phyloP scores from a whole-genome alignment of 768 basidiomycete genomes.

The Albatrellus ellisii region DNA sequence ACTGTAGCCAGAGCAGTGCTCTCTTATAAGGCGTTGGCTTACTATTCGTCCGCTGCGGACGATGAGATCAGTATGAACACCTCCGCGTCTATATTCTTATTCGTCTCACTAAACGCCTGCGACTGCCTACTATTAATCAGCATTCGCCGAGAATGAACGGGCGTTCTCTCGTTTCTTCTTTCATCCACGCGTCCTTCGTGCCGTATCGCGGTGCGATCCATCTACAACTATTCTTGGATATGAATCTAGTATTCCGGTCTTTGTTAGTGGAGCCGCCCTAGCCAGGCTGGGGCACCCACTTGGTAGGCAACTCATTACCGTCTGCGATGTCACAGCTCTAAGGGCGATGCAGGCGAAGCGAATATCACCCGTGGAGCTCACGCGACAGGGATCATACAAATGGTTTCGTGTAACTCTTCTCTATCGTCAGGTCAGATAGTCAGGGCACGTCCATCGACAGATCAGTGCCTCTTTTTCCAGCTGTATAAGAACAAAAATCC shows the following conservation, averaged over 20 bases:
- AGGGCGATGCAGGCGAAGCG: conserved; percentile 60
- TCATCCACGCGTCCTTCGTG: conserved; percentile 35
- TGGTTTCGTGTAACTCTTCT: conserved; percentile 28
- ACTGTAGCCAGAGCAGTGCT: conserved; percentile 72
- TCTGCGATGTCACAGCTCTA: background rate
- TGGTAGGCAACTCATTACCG: conserved; percentile 63
- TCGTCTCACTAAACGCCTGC: background rate
- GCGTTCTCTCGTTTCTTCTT: conserved; percentile 27
- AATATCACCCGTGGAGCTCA: conserved; percentile 80
- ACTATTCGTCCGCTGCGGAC: conserved; percentile 92
- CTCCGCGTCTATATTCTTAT: conserved; percentile 60
- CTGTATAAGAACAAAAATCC: conserved; percentile 76
- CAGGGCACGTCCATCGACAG: conserved; percentile 54
- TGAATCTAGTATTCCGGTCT: conserved; percentile 60
- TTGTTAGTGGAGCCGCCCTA: conserved; percentile 78
- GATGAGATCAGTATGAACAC: conserved; percentile 89
- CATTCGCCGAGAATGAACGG: conserved; percentile 52
- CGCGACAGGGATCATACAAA: conserved; percentile 60
- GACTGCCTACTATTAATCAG: conserved; percentile 13
- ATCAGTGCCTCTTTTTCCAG: conserved; percentile 77
- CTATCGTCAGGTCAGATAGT: conserved; percentile 83
- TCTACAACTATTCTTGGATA: conserved; percentile 73
- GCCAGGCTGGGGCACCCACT: conserved; percentile 93
- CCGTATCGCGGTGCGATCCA: conserved; percentile 78
- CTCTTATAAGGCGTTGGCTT: conserved; percentile 84